phyloP scores from a whole-genome alignment of 106 monocot species.

The Dendrobium officinale region DNA sequence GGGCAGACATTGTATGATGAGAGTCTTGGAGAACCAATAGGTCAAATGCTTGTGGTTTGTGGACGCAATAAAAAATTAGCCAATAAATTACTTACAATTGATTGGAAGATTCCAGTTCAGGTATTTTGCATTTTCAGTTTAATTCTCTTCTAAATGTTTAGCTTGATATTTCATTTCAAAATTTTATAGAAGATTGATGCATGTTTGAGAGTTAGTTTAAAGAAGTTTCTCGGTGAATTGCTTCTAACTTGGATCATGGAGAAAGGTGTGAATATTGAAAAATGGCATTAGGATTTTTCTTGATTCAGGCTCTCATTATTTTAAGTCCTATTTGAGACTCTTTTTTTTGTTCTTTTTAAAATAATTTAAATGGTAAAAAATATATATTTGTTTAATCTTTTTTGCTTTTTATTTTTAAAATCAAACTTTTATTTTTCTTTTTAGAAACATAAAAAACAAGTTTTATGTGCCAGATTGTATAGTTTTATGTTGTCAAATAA shows the following conservation, averaged over 20 bases:
- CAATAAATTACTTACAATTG: constrained; percentile 48
- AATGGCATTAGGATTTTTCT: not conserved
- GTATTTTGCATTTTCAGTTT: constrained; percentile 21
- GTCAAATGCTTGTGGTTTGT: constrained; percentile 87
- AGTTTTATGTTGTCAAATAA: too few relatives aligned
- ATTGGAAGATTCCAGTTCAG: constrained; percentile 95
- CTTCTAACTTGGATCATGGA: not conserved
- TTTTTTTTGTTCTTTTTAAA: too few relatives aligned
- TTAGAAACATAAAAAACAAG: too few relatives aligned
- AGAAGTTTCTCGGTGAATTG: not conserved
- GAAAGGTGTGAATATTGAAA: not conserved
- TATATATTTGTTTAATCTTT: too few relatives aligned
- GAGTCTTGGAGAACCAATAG: constrained; percentile 49
- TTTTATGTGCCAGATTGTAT: too few relatives aligned
- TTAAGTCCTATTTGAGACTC: too few relatives aligned
- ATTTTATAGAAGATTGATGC: not conserved
- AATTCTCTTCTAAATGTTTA: not conserved
- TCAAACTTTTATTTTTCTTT: too few relatives aligned
- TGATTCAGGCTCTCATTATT: not conserved
- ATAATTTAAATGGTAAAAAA: too few relatives aligned
- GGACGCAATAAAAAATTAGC: constrained; percentile 84
- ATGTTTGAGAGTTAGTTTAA: not conserved
- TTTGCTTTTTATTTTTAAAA: too few relatives aligned
- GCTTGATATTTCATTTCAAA: not conserved
- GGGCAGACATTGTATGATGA: constrained; percentile 65